Percentiles rank a stretch among this genome's conserved stretches.
phyloP scores from a whole-genome alignment of 768 basidiomycete species.

The Galerina sulciceps region DNA sequence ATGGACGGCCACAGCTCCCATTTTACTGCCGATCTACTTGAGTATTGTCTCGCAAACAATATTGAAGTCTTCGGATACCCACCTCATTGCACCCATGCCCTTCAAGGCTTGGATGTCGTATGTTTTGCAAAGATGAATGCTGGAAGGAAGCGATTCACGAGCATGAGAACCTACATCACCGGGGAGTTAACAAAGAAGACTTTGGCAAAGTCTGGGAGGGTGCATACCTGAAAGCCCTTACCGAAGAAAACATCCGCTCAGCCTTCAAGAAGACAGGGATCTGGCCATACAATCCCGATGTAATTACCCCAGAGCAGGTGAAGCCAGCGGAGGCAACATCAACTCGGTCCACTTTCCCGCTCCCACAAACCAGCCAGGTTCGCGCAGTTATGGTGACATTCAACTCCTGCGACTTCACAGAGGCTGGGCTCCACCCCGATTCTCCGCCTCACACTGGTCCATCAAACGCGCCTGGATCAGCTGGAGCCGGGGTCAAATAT shows the following conservation, averaged over 20 bases:
- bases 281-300: slow-evolving; percentile 28
- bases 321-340: slow-evolving; percentile 30
- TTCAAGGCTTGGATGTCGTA: slow-evolving; percentile 50
- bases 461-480: too few species aligned
- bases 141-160: slow-evolving; percentile 24
- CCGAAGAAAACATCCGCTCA: slow-evolving; percentile 22
- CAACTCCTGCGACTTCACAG: too few species aligned
- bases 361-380: slow-evolving; percentile 29
- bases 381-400: slow-evolving; percentile 17
- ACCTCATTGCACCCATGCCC: slow-evolving; percentile 42
- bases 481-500: too few species aligned
- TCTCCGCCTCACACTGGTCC: too few species aligned
- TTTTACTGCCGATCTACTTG: slow-evolving; percentile 28
- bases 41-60: slow-evolving; percentile 35
- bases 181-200: slow-evolving; percentile 25
- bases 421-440: too few species aligned
- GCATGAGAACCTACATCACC: slow-evolving; percentile 25
- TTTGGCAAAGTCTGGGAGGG: slow-evolving; percentile 29
- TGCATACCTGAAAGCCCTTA: slow-evolving; percentile 31
- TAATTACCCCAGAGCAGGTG: slow-evolving; percentile 30
- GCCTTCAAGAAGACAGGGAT: slow-evolving; percentile 35
- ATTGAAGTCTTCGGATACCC: slow-evolving; percentile 43
- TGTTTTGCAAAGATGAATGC: slow-evolving; percentile 46
- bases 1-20: slow-evolving; percentile 42
- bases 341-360: slow-evolving; percentile 25